These are phyloP conservation scores for Aspergillus homomorphus DNA, from an alignment of 495 filamentous ascomycete genomes.

Conservation along the genomic window DNA sequence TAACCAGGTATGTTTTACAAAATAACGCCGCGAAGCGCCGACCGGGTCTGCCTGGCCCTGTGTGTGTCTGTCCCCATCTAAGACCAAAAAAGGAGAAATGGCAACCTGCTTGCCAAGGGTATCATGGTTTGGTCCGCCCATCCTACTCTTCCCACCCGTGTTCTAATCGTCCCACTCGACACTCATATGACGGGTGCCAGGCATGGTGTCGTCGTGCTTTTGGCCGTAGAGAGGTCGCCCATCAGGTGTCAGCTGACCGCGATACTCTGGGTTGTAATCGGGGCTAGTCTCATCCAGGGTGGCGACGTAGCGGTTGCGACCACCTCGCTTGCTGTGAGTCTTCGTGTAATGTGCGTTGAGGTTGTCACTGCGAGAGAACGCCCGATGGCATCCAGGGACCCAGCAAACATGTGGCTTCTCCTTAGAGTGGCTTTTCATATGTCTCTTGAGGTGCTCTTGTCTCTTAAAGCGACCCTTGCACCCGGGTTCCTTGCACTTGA, in stretches of 20 bases:
- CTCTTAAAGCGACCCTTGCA: conserved; percentile 56
- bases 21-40: conserved; percentile 36
- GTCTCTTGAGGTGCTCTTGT: conserved; percentile 63
- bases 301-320: conserved; percentile 47
- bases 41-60: conserved; percentile 21
- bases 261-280: conserved; percentile 46
- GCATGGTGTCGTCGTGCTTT: conserved; percentile 39
- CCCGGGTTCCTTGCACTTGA: conserved; percentile 46
- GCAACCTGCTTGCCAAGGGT: conserved; percentile 21
- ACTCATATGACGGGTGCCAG: conserved; percentile 34
- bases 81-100: conserved; percentile 22
- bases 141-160: conserved; percentile 16
- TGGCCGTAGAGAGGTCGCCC: conserved; percentile 42
- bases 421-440: conserved; percentile 57
- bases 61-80: conserved; percentile 21
- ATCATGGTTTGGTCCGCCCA: conserved; percentile 23
- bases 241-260: conserved; percentile 42
- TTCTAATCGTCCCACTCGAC: conserved; percentile 39
- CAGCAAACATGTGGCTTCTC: conserved; percentile 53
- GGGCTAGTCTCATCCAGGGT: conserved; percentile 46
- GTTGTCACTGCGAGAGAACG: conserved; percentile 48
- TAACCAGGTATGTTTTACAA: conserved; percentile 32
- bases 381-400: conserved; percentile 45
- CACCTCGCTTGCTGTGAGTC: conserved; percentile 49
- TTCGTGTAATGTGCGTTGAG: conserved; percentile 49